Evolutionary conservation across 2,329 filamentous ascomycete species (phyloP).

Genomic region (Pseudocercospora eumusae): DNA sequence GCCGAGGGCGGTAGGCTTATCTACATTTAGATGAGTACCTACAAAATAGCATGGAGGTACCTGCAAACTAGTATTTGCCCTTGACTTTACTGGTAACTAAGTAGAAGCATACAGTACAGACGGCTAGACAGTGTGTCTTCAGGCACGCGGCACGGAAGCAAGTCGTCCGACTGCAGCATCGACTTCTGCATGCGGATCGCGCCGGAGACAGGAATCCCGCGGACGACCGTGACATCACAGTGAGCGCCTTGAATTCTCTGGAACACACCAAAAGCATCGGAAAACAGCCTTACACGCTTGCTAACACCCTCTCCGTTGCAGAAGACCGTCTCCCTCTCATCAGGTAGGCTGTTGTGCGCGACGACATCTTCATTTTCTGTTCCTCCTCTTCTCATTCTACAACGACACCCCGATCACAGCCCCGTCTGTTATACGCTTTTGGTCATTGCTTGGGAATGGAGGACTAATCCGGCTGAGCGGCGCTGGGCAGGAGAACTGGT

Average conservation of each 20-base stretch:
- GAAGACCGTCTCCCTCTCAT: not conserved
- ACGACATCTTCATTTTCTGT: not conserved
- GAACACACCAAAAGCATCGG: not conserved
- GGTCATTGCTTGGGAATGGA: not conserved
- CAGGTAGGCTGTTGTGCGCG: conserved; percentile 2
- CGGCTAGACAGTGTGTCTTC: too few species aligned
- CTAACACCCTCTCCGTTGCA: too few species aligned
- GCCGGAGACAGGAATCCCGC: not conserved
- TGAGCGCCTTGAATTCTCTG: not conserved
- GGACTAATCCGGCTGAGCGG: not conserved
- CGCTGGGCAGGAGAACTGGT: not conserved
- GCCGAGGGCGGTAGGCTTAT: too few species aligned
- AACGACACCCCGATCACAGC: not conserved
- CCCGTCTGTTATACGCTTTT: not conserved
- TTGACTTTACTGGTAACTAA: too few species aligned
- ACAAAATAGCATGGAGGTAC: too few species aligned
- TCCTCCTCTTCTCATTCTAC: not conserved
- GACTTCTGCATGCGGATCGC: not conserved
- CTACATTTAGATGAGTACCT: too few species aligned
- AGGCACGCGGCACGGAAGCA: too few species aligned
- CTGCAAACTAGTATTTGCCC: too few species aligned
- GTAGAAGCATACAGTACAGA: too few species aligned
- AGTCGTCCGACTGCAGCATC: too few species aligned
- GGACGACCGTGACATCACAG: conserved; percentile 6
- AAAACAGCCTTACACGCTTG: not conserved